Evolutionary conservation across 2,329 filamentous ascomycete species (phyloP).

Genomic region (Calonectria ilicicola): DNA sequence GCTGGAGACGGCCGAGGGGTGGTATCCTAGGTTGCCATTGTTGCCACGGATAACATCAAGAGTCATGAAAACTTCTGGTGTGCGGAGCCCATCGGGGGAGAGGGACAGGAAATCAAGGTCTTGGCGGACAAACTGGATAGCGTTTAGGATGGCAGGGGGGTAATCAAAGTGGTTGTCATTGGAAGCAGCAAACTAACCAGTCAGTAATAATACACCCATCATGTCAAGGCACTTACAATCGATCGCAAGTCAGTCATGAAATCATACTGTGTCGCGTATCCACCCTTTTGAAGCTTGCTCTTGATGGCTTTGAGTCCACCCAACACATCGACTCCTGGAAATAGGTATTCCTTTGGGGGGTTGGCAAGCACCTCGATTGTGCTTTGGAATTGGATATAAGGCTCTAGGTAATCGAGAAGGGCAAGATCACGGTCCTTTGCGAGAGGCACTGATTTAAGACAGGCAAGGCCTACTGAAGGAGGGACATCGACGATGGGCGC

Average conservation of each 20-base stretch:
- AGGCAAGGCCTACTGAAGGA: conserved; percentile 35
- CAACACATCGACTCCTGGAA: conserved; percentile 17
- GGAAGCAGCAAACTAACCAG: conserved; percentile 34
- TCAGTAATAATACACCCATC: not conserved
- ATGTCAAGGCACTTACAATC: conserved; percentile 30
- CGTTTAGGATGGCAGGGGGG: conserved; percentile 36
- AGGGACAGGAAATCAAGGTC: conserved; percentile 33
- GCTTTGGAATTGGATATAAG: conserved; percentile 25
- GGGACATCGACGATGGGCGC: conserved; percentile 27
- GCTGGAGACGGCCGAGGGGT: conserved; percentile 36
- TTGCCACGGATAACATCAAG: conserved; percentile 33
- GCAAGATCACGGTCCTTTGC: conserved; percentile 38
- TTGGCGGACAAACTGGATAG: conserved; percentile 29
- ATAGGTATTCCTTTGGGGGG: conserved; percentile 22
- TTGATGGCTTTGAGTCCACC: conserved; percentile 13
- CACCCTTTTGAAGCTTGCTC: conserved; percentile 13
- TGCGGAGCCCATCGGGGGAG: conserved; percentile 28
- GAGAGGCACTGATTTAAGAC: conserved; percentile 40
- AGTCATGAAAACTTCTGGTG: conserved; percentile 34
- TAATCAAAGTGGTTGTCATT: conserved; percentile 42
- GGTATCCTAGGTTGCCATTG: conserved; percentile 29
- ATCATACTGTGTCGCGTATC: not conserved
- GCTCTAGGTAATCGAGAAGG: conserved; percentile 34
- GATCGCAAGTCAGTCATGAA: conserved; percentile 33
- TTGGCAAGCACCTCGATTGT: conserved; percentile 27